A percentile compares a stretch with the other conserved stretches of the same genome.
Evolutionary conservation across 768 basidiomycete genomes (phyloP).

Genomic region (Trametes punicea): DNA sequence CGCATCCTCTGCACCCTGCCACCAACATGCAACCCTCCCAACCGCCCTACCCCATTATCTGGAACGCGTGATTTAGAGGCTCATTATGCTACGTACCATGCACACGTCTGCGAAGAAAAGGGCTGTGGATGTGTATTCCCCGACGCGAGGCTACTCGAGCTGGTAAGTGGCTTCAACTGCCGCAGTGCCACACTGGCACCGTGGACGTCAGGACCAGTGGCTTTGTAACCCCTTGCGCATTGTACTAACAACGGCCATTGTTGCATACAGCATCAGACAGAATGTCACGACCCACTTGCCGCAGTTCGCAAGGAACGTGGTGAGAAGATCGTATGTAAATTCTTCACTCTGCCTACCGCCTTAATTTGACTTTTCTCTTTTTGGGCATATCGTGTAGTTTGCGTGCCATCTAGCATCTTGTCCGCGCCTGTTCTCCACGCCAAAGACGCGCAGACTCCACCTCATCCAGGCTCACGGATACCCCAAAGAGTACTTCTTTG

Average conservation of each 20-base stretch:
- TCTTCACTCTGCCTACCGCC: background rate
- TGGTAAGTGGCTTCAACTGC: slow-evolving; percentile 51
- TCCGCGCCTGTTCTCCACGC: slow-evolving; percentile 59
- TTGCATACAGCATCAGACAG: slow-evolving; percentile 64
- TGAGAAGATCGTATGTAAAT: slow-evolving; percentile 71
- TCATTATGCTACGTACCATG: slow-evolving; percentile 82
- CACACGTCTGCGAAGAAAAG: slow-evolving; percentile 71
- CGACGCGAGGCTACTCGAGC: slow-evolving; percentile 68
- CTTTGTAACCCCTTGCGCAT: background rate
- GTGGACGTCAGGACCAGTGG: background rate
- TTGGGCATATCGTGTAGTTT: slow-evolving; percentile 45
- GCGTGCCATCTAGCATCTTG: slow-evolving; percentile 70
- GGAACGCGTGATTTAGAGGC: slow-evolving; percentile 69
- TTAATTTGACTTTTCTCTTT: background rate
- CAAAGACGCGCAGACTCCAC: slow-evolving; percentile 76
- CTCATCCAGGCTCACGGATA: slow-evolving; percentile 79
- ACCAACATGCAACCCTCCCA: slow-evolving; percentile 69
- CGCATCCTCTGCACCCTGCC: slow-evolving; percentile 70
- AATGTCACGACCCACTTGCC: slow-evolving; percentile 87
- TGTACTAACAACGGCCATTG: background rate
- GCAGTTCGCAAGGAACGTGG: slow-evolving; percentile 72
- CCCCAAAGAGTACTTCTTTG: slow-evolving; percentile 89
- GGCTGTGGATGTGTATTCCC: slow-evolving; percentile 83
- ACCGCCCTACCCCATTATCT: slow-evolving; percentile 57
- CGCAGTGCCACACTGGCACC: too few relatives aligned